Conservation (phyloP, 1,284 basidiomycete species). For the Ganoderma lucidum region DNA sequence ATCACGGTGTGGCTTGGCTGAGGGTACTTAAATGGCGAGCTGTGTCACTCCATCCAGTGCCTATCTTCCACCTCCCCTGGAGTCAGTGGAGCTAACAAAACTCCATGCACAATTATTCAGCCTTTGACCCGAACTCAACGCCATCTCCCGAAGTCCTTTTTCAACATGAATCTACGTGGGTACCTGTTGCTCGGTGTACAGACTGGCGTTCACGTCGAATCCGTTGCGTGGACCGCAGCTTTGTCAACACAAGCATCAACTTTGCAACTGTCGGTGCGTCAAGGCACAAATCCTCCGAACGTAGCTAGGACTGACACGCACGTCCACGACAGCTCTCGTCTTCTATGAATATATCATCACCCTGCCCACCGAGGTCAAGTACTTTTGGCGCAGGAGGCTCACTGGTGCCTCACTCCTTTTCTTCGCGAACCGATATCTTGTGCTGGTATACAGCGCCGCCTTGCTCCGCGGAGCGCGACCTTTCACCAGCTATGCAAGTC, state of each 20-base stretch:
- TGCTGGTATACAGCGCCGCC: neutral
- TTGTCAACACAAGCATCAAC: neutral
- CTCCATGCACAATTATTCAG: neutral
- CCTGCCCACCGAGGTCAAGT: neutral
- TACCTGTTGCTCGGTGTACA: neutral
- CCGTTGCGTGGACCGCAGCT: neutral
- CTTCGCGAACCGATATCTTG: constrained; percentile 4
- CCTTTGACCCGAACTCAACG: neutral
- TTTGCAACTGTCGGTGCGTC: neutral
- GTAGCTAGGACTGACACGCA: neutral
- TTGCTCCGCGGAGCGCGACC: neutral
- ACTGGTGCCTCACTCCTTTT: constrained; percentile 4
- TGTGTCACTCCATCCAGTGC: neutral
- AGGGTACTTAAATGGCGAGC: neutral
- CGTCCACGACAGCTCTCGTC: neutral
- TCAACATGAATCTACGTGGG: neutral
- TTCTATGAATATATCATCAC: constrained; percentile 5
- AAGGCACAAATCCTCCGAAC: neutral
- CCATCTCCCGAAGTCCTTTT: neutral
- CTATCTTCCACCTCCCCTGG: neutral
- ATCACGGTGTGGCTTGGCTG: neutral
- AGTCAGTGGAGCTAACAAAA: neutral
- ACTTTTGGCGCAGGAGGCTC: neutral
- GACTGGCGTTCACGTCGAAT: neutral
- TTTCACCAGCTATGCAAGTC: neutral